Evolutionary conservation across 2,329 filamentous ascomycete species (phyloP).

Genomic region (Graphium sp.): DNA sequence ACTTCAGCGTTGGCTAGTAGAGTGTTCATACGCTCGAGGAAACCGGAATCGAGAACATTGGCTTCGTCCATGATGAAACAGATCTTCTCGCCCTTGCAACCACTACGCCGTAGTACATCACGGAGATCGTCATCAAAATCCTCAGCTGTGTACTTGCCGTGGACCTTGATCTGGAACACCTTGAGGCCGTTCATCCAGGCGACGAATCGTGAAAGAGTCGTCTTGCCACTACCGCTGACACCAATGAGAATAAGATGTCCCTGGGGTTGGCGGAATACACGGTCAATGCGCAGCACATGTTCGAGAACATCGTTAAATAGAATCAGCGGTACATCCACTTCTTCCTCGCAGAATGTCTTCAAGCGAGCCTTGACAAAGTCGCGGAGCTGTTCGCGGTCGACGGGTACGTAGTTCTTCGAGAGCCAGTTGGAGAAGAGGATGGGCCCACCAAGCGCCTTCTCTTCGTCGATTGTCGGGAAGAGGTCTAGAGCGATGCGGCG

Average conservation of each 20-base stretch:
- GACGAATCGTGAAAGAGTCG: constrained; percentile 90
- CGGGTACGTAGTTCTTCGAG: constrained; percentile 94
- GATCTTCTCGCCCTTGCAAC: constrained; percentile 97
- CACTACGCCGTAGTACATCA: constrained; percentile 80
- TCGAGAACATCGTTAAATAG: constrained; percentile 99
- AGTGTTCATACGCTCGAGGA: constrained; percentile 98
- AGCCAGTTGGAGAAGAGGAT: constrained; percentile 99
- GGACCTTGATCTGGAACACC: constrained; percentile 99
- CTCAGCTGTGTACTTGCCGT: constrained; percentile 93
- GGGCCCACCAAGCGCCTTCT: constrained; percentile 74
- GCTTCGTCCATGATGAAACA: constrained; percentile 99
- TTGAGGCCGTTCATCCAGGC: constrained; percentile 99
- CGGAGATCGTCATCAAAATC: constrained; percentile 97
- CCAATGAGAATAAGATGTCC: constrained; percentile 97
- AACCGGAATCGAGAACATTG: constrained; percentile 95
- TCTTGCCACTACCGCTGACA: constrained; percentile 97
- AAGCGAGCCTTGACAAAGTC: constrained; percentile 96
- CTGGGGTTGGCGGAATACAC: constrained; percentile 95
- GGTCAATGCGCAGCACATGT: constrained; percentile 93
- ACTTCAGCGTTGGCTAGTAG: constrained; percentile 98
- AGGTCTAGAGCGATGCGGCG: constrained; percentile 73
- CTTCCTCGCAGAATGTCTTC: constrained; percentile 97
- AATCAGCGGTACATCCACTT: constrained; percentile 94
- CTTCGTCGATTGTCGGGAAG: constrained; percentile 91
- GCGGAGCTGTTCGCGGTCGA: constrained; percentile 84